Evolutionary conservation across 2,329 filamentous ascomycete genomes (phyloP).

Genomic region (Arthrobotrys megalospora): DNA sequence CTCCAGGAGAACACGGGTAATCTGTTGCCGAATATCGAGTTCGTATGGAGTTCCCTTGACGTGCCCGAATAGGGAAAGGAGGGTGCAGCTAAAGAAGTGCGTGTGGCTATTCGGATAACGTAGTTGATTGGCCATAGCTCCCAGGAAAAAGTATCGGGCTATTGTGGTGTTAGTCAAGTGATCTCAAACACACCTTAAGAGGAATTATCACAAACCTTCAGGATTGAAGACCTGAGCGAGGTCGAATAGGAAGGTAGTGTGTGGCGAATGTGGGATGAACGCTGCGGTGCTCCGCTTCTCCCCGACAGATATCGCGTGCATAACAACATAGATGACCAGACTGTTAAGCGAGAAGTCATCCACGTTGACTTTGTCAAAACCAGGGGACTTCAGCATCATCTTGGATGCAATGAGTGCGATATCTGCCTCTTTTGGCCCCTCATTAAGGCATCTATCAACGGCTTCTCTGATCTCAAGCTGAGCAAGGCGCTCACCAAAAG

Average conservation of each 20-base stretch:
- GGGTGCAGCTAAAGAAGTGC: slow-evolving; percentile 88
- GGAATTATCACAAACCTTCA: slow-evolving; percentile 69
- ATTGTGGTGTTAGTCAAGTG: slow-evolving; percentile 30
- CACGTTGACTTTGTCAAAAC: slow-evolving; percentile 74
- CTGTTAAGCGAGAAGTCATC: slow-evolving; percentile 78
- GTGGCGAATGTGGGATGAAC: slow-evolving; percentile 77
- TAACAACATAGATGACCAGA: slow-evolving; percentile 85
- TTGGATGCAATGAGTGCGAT: slow-evolving; percentile 50
- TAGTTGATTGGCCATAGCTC: slow-evolving; percentile 89
- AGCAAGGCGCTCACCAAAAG: slow-evolving; percentile 67
- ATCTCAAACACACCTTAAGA: neutral
- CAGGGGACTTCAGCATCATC: slow-evolving; percentile 68
- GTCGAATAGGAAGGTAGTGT: slow-evolving; percentile 81
- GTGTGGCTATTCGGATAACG: slow-evolving; percentile 91
- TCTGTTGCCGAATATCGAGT: slow-evolving; percentile 87
- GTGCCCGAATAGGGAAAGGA: slow-evolving; percentile 86
- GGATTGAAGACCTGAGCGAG: slow-evolving; percentile 81
- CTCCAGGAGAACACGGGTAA: slow-evolving; percentile 89
- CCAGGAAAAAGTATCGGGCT: slow-evolving; percentile 85
- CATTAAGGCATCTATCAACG: slow-evolving; percentile 73
- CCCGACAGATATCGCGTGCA: slow-evolving; percentile 77
- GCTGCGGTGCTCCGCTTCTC: slow-evolving; percentile 74
- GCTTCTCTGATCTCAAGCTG: slow-evolving; percentile 71
- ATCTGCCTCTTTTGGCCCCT: slow-evolving; percentile 72
- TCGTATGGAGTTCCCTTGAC: slow-evolving; percentile 82